Evolutionary conservation across 192 early-diverging fungal genomes (phyloP).

Genomic region (Linnemannia elongata): DNA sequence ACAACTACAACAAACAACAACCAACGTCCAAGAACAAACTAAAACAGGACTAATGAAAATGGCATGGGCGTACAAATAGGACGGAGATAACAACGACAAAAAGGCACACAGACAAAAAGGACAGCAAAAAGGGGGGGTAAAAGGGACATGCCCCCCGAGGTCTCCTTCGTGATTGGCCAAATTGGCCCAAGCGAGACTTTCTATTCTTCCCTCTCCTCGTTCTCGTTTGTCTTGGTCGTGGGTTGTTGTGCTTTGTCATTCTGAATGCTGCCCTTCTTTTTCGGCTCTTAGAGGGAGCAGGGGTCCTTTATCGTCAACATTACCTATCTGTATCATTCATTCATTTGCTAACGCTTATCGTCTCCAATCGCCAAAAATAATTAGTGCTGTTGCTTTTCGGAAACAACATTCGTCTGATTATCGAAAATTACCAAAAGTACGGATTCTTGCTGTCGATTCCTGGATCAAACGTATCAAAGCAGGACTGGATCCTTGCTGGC

Average conservation of each 20-base stretch:
- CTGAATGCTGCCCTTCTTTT: not conserved
- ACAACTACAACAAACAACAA: too few relatives aligned
- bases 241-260: not conserved
- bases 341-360: not conserved
- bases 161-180: constrained; percentile 7
- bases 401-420: constrained; percentile 85
- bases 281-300: not conserved
- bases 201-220: not conserved
- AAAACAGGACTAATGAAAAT: too few relatives aligned
- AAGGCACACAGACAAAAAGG: not conserved
- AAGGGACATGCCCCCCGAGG: not conserved
- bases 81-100: not conserved
- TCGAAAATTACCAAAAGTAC: constrained; percentile 93
- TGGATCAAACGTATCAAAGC: constrained; percentile 58
- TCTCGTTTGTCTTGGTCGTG: not conserved
- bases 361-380: not conserved
- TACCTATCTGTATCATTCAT: not conserved
- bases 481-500: constrained; percentile 70
- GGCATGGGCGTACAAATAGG: not conserved
- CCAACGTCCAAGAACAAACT: too few relatives aligned
- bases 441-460: constrained; percentile 84
- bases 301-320: too few relatives aligned
- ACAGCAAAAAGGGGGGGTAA: not conserved
- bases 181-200: not conserved
- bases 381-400: constrained; percentile 83